phyloP scores from a whole-genome alignment of 345 rosid species.

The Kernera saxatilis region DNA sequence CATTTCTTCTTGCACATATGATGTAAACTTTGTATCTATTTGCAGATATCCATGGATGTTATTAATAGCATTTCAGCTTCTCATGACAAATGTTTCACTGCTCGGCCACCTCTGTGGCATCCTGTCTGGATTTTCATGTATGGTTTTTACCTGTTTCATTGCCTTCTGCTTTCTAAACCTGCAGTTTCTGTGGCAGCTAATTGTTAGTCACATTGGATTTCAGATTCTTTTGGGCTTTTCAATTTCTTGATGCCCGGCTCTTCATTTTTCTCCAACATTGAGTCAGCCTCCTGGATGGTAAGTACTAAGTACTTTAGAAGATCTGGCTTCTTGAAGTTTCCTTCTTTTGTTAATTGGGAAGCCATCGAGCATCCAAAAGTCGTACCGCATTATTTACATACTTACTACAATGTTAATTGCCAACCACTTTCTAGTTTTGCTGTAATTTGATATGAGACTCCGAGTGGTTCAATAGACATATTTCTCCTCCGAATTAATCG shows the following conservation, averaged over 20 bases:
- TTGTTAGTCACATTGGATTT: slow-evolving; percentile 8
- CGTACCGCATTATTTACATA: not conserved
- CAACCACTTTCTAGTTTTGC: not conserved
- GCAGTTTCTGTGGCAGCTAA: slow-evolving; percentile 12
- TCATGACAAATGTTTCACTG: slow-evolving; percentile 89
- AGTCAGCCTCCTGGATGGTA: slow-evolving; percentile 87
- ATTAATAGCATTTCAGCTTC: slow-evolving; percentile 70
- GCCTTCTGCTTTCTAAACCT: not conserved
- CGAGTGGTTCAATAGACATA: not conserved
- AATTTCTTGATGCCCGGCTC: slow-evolving; percentile 82
- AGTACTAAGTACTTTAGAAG: slow-evolving; percentile 45
- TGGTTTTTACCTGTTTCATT: slow-evolving; percentile 21
- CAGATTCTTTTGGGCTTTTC: slow-evolving; percentile 83
- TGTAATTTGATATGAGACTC: not conserved
- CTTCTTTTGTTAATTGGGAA: not conserved
- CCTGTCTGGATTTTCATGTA: slow-evolving; percentile 94
- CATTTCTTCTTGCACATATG: slow-evolving; percentile 1
- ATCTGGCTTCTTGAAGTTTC: not conserved
- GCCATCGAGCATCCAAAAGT: not conserved
- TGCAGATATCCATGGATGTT: slow-evolving; percentile 88
- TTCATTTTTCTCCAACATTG: slow-evolving; percentile 71
- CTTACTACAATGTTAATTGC: not conserved
- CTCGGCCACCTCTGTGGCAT: slow-evolving; percentile 97
- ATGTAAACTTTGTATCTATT: slow-evolving; percentile 8
- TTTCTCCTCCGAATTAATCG: not conserved